Conservation (phyloP, 495 filamentous ascomycete species). For the Tuber indicum region DNA sequence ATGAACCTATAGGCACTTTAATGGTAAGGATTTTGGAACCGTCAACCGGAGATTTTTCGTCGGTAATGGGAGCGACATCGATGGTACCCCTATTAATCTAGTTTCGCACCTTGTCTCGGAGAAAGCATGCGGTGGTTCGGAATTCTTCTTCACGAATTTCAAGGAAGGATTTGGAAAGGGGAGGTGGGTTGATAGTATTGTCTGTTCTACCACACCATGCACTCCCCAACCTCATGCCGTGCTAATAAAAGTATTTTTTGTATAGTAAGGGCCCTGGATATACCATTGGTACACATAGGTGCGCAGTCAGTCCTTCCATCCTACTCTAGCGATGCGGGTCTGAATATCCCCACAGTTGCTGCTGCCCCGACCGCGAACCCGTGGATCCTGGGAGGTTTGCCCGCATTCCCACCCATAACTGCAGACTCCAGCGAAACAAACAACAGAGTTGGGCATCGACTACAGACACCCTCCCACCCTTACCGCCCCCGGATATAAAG, state of each 20-base stretch:
- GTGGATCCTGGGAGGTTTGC: background rate
- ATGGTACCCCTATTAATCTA: background rate
- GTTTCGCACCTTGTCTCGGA: constrained; percentile 27
- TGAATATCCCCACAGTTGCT: constrained; percentile 16
- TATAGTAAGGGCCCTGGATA: constrained; percentile 8
- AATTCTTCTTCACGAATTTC: constrained; percentile 47
- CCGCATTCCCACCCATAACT: background rate
- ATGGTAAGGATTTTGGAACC: constrained; percentile 30
- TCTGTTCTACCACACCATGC: background rate
- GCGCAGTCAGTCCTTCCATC: constrained; percentile 36
- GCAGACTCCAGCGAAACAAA: background rate
- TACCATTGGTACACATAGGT: constrained; percentile 35
- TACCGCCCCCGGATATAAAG: background rate
- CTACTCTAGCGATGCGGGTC: constrained; percentile 29
- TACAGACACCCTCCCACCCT: background rate
- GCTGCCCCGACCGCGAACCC: background rate
- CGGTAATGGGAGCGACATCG: constrained; percentile 27
- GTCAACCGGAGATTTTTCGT: constrained; percentile 45
- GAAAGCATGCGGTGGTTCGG: constrained; percentile 40
- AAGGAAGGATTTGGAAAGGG: constrained; percentile 41
- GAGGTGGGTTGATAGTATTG: constrained; percentile 30
- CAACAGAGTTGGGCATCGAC: too few relatives aligned
- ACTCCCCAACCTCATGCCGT: background rate
- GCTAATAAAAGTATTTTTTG: background rate
- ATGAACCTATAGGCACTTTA: constrained; percentile 47